Evolutionary conservation across 371 early-diverging fungal species (phyloP), one percentile per base, ranked within the genome.

Genomic region (Vairimorpha ceranae): DNA sequence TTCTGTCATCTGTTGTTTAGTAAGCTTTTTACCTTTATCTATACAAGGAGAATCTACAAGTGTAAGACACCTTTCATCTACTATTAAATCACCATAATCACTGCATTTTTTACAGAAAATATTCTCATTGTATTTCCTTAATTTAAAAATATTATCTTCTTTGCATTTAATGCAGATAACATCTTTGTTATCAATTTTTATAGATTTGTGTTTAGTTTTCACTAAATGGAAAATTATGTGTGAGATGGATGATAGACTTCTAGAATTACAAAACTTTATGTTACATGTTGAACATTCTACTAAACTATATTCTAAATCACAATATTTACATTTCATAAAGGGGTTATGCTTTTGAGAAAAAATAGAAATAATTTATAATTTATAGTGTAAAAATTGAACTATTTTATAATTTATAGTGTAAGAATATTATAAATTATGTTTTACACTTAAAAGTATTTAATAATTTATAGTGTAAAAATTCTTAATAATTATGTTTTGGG

Each of bases 181-280:
- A 14, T 63, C 70, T n/a, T 8, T 32, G 43, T 54, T 38, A 0
- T 23, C 17, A 21, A 70, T 70, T 10, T 86, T 85, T 6, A 94
- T 93, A 73, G 93, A 92, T 82, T 91, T 92, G 83, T 96, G 97
- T 71, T 89, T 89, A 10, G 93, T 89, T 60, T 89, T 87, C 25
- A 95, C 95, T 59, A 95, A 83, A 80, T 96, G 97, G 72, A 88
- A 90, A 70, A 96, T 88, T 70, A 94, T 93, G 79, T 96, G 97
- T 2, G 95, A 90, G 30, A 92, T 94, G 0, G 92, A 89, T 0
- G 91, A 90, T 72, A 88, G 88, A 45, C 92, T 91, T 59, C 92
- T 87, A 2, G 91, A 88, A 77, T 95, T 95, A 83, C 96, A 95
- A 80, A 95, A 94, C 93, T 93, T 93, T 70, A 90, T 89, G 59